These are phyloP conservation scores for Astrothelium macrocarpum DNA, from an alignment of 495 filamentous ascomycete species.

Conservation along the genomic window DNA sequence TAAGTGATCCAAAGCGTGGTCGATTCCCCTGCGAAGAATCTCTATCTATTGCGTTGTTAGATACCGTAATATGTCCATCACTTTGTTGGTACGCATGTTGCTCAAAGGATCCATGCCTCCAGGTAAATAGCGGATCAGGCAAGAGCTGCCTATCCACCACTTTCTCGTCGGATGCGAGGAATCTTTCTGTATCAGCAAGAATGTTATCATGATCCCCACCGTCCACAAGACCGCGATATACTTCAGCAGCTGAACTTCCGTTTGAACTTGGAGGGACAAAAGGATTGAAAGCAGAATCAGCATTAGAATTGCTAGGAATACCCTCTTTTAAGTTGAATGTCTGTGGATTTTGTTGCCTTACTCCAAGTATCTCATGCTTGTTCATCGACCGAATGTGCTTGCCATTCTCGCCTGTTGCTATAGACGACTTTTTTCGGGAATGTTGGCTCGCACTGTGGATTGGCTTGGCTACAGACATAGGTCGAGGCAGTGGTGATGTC, in stretches of 20 bases:
- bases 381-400: not conserved
- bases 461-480: not conserved
- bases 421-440: not conserved
- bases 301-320: not conserved
- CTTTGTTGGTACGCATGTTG: slow-evolving; percentile 1
- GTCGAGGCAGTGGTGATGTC: not conserved
- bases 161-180: not conserved
- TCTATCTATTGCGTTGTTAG: not conserved
- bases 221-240: not conserved
- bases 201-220: not conserved
- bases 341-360: not conserved
- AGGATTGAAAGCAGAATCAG: not conserved
- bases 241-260: not conserved
- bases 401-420: not conserved
- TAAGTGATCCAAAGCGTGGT: not conserved
- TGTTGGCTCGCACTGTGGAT: not conserved
- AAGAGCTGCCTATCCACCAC: not conserved
- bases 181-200: not conserved
- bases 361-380: not conserved
- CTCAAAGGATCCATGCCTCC: not conserved
- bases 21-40: not conserved
- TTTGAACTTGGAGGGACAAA: not conserved
- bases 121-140: not conserved
- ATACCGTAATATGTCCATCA: not conserved
- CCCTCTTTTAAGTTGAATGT: not conserved